These are phyloP conservation scores for Saccharomycodes ludwigii DNA, from an alignment of 805 yeast species.

Conservation along the genomic window DNA sequence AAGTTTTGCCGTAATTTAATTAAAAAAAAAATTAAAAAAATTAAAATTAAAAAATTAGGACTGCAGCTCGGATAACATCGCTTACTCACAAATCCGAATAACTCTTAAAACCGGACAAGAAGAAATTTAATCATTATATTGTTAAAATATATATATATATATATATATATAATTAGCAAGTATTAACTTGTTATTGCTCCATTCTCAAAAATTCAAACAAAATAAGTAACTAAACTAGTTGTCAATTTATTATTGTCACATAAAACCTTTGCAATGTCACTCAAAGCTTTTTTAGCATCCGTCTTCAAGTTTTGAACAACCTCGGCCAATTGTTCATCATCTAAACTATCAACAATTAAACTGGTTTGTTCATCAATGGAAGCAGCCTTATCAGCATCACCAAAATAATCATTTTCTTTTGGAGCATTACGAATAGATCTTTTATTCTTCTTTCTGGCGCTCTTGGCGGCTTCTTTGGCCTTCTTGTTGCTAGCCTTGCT, in stretches of 20 bases:
- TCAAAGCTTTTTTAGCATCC: constrained; percentile 49
- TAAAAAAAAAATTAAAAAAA: too few relatives aligned
- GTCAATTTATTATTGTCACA: constrained; percentile 42
- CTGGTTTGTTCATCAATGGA: constrained; percentile 71
- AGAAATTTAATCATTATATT: background rate
- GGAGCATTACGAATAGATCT: constrained; percentile 71
- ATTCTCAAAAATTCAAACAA: constrained; percentile 17
- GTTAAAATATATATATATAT: background rate
- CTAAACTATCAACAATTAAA: constrained; percentile 63
- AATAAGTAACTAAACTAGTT: constrained; percentile 42
- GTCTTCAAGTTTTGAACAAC: constrained; percentile 56
- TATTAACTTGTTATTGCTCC: too few relatives aligned
- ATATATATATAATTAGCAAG: constrained; percentile 1
- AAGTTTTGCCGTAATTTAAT: too few relatives aligned
- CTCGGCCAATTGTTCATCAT: constrained; percentile 66
- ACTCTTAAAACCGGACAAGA: too few relatives aligned
- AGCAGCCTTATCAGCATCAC: constrained; percentile 57
- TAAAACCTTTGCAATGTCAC: constrained; percentile 41
- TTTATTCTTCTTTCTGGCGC: constrained; percentile 91
- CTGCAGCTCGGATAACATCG: background rate
- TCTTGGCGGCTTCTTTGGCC: constrained; percentile 87
- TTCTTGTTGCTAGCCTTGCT: constrained; percentile 76
- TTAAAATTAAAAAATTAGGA: too few relatives aligned
- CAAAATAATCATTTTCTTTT: constrained; percentile 78
- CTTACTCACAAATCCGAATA: background rate